phyloP scores from a whole-genome alignment of 352 stramenopile species.

The Albugo laibachii region DNA sequence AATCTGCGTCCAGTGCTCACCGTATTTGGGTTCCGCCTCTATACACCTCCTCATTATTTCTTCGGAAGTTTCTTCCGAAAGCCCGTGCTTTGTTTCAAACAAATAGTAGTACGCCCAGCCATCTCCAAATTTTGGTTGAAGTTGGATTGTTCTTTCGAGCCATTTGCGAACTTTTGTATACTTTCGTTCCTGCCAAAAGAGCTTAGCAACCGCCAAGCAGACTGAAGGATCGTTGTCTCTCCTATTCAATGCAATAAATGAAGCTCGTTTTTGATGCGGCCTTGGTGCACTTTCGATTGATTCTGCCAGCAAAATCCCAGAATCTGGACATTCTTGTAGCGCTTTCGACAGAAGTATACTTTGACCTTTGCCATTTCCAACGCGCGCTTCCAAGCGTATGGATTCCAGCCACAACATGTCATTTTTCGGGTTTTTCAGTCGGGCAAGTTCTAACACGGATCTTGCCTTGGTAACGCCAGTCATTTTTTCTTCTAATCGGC shows the following conservation, averaged over 20 bases:
- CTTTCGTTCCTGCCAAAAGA: constrained; percentile 94
- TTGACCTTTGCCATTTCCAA: constrained; percentile 85
- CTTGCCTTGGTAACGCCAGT: constrained; percentile 89
- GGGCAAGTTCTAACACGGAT: constrained; percentile 91
- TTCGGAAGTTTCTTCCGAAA: constrained; percentile 38
- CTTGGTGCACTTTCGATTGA: constrained; percentile 88
- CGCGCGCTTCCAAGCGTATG: constrained; percentile 84
- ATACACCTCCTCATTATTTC: constrained; percentile 79
- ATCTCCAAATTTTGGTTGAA: constrained; percentile 93
- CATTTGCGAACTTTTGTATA: constrained; percentile 93
- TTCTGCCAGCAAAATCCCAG: constrained; percentile 89
- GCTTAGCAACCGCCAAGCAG: constrained; percentile 89
- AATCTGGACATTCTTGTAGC: constrained; percentile 92
- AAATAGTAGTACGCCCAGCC: constrained; percentile 95
- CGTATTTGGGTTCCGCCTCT: constrained; percentile 85
- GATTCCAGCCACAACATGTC: constrained; percentile 92
- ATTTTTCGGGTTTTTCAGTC: constrained; percentile 90
- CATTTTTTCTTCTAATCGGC: constrained; percentile 83
- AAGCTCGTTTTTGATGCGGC: constrained; percentile 91
- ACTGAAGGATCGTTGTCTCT: constrained; percentile 94
- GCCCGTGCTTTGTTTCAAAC: constrained; percentile 88
- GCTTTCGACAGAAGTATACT: constrained; percentile 93
- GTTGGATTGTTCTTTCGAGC: constrained; percentile 90
- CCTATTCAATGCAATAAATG: constrained; percentile 90
- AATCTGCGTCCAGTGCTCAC: constrained; percentile 86